Evolutionary conservation across 257 asterid genomes (phyloP).

Genomic region (Knoxia roxburghii): DNA sequence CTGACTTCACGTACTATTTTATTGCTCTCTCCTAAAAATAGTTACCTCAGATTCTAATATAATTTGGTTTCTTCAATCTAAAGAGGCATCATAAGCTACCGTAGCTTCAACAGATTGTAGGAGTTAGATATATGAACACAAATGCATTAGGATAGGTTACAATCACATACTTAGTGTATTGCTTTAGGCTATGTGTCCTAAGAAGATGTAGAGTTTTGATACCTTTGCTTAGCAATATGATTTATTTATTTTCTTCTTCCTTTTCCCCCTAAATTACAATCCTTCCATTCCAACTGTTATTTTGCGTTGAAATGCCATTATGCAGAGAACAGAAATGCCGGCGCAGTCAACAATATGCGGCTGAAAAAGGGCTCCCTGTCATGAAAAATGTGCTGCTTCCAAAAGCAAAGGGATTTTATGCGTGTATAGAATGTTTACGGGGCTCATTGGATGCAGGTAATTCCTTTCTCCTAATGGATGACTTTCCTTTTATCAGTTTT

Average conservation of each 20-base stretch:
- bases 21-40: slow-evolving; percentile 8
- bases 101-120: too few relatives aligned
- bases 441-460: slow-evolving; percentile 88
- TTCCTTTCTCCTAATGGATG: slow-evolving; percentile 8
- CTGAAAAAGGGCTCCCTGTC: slow-evolving; percentile 70
- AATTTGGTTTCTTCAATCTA: neutral
- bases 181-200: neutral
- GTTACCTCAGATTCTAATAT: slow-evolving; percentile 5
- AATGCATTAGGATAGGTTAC: neutral
- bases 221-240: neutral
- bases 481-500: neutral
- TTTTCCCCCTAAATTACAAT: neutral
- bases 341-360: slow-evolving; percentile 72
- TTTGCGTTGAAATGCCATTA: slow-evolving; percentile 14
- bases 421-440: slow-evolving; percentile 59
- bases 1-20: slow-evolving; percentile 74
- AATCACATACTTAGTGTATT: too few relatives aligned
- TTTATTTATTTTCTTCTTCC: neutral
- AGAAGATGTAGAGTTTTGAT: neutral
- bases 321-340: slow-evolving; percentile 80
- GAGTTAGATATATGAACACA: too few relatives aligned
- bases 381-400: slow-evolving; percentile 82
- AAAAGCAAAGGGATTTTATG: slow-evolving; percentile 71
- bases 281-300: slow-evolving; percentile 3
- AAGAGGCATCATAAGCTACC: neutral